Conservation (phyloP, 75 land plant genomes). For the Gnetum montanum region DNA sequence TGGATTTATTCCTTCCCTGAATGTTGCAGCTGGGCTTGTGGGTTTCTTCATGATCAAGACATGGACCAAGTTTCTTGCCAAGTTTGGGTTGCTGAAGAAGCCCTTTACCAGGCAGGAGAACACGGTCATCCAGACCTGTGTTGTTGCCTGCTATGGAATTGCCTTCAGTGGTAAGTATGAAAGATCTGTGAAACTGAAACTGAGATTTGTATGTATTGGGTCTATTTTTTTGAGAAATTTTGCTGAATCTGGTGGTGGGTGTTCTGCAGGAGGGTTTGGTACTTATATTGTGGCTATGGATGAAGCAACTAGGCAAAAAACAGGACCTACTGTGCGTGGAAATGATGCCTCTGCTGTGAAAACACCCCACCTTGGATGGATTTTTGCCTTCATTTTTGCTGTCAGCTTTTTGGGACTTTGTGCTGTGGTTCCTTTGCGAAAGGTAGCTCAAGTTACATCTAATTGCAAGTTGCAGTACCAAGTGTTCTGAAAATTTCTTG, state of each 20-base stretch:
- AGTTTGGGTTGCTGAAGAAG: slow-evolving; percentile 14
- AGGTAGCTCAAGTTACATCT: no score
- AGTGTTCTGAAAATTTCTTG: no score
- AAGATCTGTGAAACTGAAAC: no score
- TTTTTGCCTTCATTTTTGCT: slow-evolving; percentile 51
- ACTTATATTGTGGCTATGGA: slow-evolving; percentile 69
- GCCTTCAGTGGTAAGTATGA: slow-evolving; percentile 35
- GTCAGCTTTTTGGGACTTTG: slow-evolving; percentile 67
- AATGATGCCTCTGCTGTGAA: slow-evolving; percentile 29
- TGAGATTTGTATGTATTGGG: no score
- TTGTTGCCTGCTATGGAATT: slow-evolving; percentile 43
- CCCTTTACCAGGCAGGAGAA: slow-evolving; percentile 64
- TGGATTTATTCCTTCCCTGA: slow-evolving; percentile 51
- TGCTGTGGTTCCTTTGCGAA: slow-evolving; percentile 56
- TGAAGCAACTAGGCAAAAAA: slow-evolving; percentile 17
- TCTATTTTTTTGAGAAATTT: no score
- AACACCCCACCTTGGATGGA: slow-evolving; percentile 45
- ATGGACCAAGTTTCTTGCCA: slow-evolving; percentile 28
- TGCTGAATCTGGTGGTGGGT: no score
- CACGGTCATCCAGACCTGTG: slow-evolving; percentile 55
- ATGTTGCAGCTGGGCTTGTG: slow-evolving; percentile 44
- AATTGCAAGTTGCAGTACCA: no score
- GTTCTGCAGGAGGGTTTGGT: slow-evolving; percentile 84
- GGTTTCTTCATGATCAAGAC: slow-evolving; percentile 43
- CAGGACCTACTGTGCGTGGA: slow-evolving; percentile 1